A percentile compares a stretch with the other conserved stretches of the same genome.
Evolutionary conservation across 805 yeast species (phyloP).

Genomic region (Wickerhamomyces hampshirensis): DNA sequence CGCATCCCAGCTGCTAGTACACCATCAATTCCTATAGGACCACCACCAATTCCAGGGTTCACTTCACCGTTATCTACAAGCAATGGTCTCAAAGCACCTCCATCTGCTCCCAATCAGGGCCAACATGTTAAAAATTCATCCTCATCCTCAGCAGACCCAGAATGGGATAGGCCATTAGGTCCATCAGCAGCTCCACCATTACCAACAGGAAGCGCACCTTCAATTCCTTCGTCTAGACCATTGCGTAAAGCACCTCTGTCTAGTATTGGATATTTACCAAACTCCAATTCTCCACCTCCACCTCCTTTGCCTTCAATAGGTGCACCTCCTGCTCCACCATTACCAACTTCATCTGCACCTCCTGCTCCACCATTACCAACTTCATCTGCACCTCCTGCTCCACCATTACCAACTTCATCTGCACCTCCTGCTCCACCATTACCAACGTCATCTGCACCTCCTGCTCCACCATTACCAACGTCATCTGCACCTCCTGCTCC

Average conservation of each 20-base stretch:
- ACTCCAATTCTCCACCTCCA: constrained; percentile 11
- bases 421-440: constrained; percentile 17
- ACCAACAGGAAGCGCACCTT: constrained; percentile 24
- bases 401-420: constrained; percentile 19
- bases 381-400: constrained; percentile 6
- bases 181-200: constrained; percentile 30
- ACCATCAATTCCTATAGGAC: constrained; percentile 12
- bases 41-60: constrained; percentile 18
- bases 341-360: constrained; percentile 10
- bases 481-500: constrained; percentile 21
- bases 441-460: constrained; percentile 30
- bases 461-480: constrained; percentile 15
- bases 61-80: constrained; percentile 23
- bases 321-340: constrained; percentile 15
- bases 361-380: constrained; percentile 14
- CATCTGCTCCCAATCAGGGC: constrained; percentile 14
- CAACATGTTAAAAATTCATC: constrained; percentile 15
- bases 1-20: constrained; percentile 10
- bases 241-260: constrained; percentile 16
- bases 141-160: constrained; percentile 7
- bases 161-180: constrained; percentile 13
- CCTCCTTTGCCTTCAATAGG: constrained; percentile 20
- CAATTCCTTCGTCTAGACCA: constrained; percentile 23
- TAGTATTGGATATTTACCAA: constrained; percentile 11
- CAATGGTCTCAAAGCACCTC: constrained; percentile 13